Percentiles rank a stretch among this genome's conserved stretches.
Conservation (phyloP, 1,139 yeast genomes). For the Sugiyamaella novakii region DNA sequence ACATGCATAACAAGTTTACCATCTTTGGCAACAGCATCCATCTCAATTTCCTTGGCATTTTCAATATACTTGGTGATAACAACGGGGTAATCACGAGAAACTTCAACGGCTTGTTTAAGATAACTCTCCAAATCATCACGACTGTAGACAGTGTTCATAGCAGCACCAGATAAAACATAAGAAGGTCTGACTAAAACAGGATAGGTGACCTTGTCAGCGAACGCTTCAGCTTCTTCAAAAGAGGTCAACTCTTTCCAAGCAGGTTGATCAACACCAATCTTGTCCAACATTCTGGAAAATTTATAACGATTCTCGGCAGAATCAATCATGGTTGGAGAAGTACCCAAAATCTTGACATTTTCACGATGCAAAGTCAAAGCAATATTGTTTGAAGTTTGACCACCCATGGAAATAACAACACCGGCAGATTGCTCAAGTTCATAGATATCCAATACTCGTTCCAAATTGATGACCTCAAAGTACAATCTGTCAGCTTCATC, state of each 20-base stretch:
- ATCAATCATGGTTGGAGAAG: conserved; percentile 98
- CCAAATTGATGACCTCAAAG: conserved; percentile 93
- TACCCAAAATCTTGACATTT: conserved; percentile 92
- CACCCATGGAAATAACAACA: conserved; percentile 98
- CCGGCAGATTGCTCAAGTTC: conserved; percentile 90
- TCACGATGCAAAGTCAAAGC: conserved; percentile 93
- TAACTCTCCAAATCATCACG: conserved; percentile 86
- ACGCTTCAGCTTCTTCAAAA: conserved; percentile 86
- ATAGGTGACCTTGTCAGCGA: conserved; percentile 88
- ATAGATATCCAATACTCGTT: conserved; percentile 93
- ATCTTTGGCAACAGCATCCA: conserved; percentile 97
- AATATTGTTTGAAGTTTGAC: conserved; percentile 96
- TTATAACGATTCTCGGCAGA: conserved; percentile 98
- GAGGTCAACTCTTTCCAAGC: conserved; percentile 99
- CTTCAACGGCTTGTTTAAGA: conserved; percentile 92
- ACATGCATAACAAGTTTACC: conserved; percentile 97
- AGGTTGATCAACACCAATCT: conserved; percentile 97
- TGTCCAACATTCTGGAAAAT: conserved; percentile 96
- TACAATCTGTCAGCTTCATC: conserved; percentile 98
- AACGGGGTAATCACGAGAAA: conserved; percentile 96
- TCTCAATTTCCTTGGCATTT: conserved; percentile 96
- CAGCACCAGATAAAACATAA: conserved; percentile 97
- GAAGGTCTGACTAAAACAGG: conserved; percentile 98
- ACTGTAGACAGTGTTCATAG: conserved; percentile 95
- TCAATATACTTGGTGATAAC: conserved; percentile 97